Conservation (phyloP, 768 basidiomycete species). For the Tricholoma saponaceum region DNA sequence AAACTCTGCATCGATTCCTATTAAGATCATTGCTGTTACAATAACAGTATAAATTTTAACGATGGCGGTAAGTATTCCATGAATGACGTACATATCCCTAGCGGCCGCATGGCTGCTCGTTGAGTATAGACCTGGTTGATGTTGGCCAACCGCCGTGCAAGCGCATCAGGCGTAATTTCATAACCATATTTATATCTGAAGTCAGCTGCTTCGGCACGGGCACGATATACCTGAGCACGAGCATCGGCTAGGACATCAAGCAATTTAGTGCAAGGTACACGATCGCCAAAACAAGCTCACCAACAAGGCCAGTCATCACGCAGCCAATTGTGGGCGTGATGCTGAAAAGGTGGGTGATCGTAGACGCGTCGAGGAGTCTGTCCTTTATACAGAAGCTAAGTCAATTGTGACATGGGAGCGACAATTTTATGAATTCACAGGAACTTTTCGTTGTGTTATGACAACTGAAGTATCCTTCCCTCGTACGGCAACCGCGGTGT, state of each 20-base stretch:
- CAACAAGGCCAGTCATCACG: constrained; percentile 96
- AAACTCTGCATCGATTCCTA: constrained; percentile 85
- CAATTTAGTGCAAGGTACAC: background rate
- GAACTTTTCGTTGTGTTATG: constrained; percentile 98
- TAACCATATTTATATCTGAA: constrained; percentile 97
- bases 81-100: constrained; percentile 78
- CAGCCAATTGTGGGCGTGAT: constrained; percentile 96
- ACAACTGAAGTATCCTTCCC: constrained; percentile 95
- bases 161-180: constrained; percentile 96
- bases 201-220: constrained; percentile 83
- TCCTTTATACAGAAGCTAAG: constrained; percentile 52
- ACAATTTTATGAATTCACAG: constrained; percentile 56
- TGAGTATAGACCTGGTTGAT: constrained; percentile 99
- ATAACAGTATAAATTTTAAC: background rate
- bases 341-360: constrained; percentile 92
- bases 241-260: constrained; percentile 69
- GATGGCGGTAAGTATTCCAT: background rate
- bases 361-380: constrained; percentile 92
- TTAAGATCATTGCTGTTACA: constrained; percentile 84
- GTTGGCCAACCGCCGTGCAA: constrained; percentile 91
- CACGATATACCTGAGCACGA: constrained; percentile 80
- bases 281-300: constrained; percentile 37
- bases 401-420: background rate
- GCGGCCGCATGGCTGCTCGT: constrained; percentile 92
- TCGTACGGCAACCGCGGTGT: constrained; percentile 88